Evolutionary conservation across 306 rosid species (phyloP), one percentile per base, ranked within the genome.

Genomic region (Senna siamea): DNA sequence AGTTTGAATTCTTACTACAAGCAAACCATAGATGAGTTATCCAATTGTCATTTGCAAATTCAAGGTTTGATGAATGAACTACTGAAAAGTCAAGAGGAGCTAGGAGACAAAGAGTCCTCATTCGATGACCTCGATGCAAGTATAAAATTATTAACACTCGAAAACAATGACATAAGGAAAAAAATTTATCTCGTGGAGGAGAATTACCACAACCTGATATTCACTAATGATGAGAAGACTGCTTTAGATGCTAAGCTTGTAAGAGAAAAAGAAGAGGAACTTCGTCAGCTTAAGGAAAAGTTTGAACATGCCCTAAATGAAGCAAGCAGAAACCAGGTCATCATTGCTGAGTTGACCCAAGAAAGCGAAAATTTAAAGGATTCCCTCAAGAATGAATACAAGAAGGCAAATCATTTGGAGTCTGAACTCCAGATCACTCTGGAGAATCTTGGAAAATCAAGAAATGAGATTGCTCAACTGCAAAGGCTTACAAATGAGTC

Each of bases 241-340:
- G 83, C 83, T 75, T 73, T 20, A 5, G 90, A 86, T 77, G 83
- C 92, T 53, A 62, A 77, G 55, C 78, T 75, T 84, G 57, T 93
- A 74, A 81, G 72, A 75, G 96, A 87, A 80, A 93, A 81, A 57
- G 90, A 89, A 20, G 84, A 73, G 41, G 86, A 87, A 55, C 78
- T 90, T 80, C 72, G 46, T 54, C 79, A 15, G 73, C 80, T 93
- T 51, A 86, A 75, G 70, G 82, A 82, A 75, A 86, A 81, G 78
- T 79, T 87, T 63, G 86, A 80, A 77, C 74, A 79, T 60, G 72
- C 85, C 48, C 19, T 48, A 19, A 19, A 41, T 46, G 93, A 78
- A 81, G 77, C 62, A 22, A 69, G 76, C 43, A 81, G 35, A 81
- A 84, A 69, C 75, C 74, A 78, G 81, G 72, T 43, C 66, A 54